Evolutionary conservation across 257 asterid species (phyloP), one percentile per base, ranked within the genome.

Genomic region (Rauvolfia tetraphylla): DNA sequence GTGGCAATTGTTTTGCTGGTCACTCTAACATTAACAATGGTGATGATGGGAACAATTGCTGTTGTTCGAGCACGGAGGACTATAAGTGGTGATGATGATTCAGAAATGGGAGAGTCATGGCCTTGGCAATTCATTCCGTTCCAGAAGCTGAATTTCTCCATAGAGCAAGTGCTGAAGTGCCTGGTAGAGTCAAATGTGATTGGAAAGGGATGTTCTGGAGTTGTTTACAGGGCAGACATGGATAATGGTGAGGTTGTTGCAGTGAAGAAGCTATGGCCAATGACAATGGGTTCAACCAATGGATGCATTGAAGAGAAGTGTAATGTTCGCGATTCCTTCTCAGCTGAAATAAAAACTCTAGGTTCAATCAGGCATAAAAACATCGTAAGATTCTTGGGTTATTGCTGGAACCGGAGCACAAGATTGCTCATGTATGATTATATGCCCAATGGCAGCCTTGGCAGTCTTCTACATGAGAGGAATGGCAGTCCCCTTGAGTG

Each of bases 41-140:
- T 83, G 78, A 66, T 79, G 46, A 79, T 79, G 84, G 87, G 87
- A 67, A 75, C 77, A 63, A 57, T 81, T 70, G 85, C 85, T 44
- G 79, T 86, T 44, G 12, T 83, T 29, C 83, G 89, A 54, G 82
- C 89, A 71, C 57, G 86, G 38, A 86, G 75, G 76, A 53, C 78
- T 5, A 70, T 83, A 31, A 76, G 81, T 13, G 85, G 81, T 53
- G 86, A 81, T 25, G 81, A 79, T 71, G 89, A 83, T 73, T 86
- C 86, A 38, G 89, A 86, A 78, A 71, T 79, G 59, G 87, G 84
- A 41, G 89, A 81, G n/a, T 86, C 86, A 22, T 77, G 83, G 86
- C 81, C 89, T 73, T 86, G 89, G 89, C 85, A 86, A 70, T 83
- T 86, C 36, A 86, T 79, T 70, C 89, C 89, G 38, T 86, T 86